These are phyloP conservation scores for Gonapodya prolifera DNA, from an alignment of 192 early-diverging fungal genomes.

Conservation along the genomic window DNA sequence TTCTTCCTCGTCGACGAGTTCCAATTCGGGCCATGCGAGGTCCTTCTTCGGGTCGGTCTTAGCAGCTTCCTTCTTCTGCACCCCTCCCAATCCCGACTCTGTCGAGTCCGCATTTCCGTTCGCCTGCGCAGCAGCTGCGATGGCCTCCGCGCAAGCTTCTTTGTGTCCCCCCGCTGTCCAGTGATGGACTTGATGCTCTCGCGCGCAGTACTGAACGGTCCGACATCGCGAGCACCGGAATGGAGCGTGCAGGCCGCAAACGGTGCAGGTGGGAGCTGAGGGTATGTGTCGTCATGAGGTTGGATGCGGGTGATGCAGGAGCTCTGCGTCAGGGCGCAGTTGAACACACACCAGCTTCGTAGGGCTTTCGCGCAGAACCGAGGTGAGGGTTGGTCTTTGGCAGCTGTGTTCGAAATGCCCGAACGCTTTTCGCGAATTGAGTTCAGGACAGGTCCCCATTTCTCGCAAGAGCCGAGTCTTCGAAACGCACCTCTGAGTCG, in stretches of 20 bases:
- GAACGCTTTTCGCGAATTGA: neutral
- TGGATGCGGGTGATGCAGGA: neutral
- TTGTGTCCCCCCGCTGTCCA: slow-evolving; percentile 70
- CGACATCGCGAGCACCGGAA: slow-evolving; percentile 73
- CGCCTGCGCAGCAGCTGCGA: neutral
- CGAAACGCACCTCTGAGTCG: slow-evolving; percentile 31
- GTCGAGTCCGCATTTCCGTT: neutral
- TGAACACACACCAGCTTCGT: neutral
- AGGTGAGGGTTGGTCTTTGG: neutral
- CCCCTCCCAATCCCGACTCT: neutral
- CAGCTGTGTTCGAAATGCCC: neutral
- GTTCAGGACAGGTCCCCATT: neutral
- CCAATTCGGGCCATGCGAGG: slow-evolving; percentile 26
- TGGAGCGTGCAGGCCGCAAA: slow-evolving; percentile 58
- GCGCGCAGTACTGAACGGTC: slow-evolving; percentile 61
- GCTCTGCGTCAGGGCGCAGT: neutral
- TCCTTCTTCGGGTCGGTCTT: slow-evolving; percentile 7
- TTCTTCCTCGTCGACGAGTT: slow-evolving; percentile 40
- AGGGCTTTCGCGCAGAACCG: neutral
- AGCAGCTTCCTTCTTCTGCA: neutral
- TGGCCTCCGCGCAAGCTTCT: slow-evolving; percentile 25
- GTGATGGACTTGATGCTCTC: slow-evolving; percentile 69
- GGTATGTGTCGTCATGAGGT: neutral
- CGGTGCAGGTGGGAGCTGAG: slow-evolving; percentile 36
- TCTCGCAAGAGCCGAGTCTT: slow-evolving; percentile 5